A percentile compares a stretch with the other conserved stretches of the same genome.
Evolutionary conservation across 345 rosid species (phyloP).

Genomic region (Bretschneidera sinensis): DNA sequence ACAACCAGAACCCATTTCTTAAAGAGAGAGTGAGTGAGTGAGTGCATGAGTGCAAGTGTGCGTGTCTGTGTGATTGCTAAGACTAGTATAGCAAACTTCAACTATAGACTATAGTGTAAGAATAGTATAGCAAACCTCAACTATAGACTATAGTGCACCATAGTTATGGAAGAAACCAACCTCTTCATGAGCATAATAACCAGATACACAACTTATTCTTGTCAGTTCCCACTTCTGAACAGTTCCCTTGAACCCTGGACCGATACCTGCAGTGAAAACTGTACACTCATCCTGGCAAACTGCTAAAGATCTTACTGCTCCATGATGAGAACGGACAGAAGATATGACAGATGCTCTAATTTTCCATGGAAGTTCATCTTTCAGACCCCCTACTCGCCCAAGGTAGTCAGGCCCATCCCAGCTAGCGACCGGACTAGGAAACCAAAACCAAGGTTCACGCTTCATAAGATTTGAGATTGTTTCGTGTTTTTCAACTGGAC

Average conservation of each 20-base stretch:
- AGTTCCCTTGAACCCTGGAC: constrained; percentile 90
- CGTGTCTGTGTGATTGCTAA: not conserved
- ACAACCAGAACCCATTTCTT: not conserved
- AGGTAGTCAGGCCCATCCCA: constrained; percentile 85
- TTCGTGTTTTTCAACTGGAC: constrained; percentile 31
- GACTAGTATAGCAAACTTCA: not conserved
- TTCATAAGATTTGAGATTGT: constrained; percentile 41
- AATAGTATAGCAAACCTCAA: not conserved
- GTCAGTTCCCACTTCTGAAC: constrained; percentile 91
- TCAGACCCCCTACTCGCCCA: constrained; percentile 63
- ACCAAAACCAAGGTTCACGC: constrained; percentile 89
- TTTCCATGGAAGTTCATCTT: constrained; percentile 91
- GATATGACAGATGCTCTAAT: constrained; percentile 71
- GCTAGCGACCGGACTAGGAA: constrained; percentile 76
- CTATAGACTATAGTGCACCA: not conserved
- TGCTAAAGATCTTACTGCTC: constrained; percentile 78
- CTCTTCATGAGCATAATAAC: constrained; percentile 97
- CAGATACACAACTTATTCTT: constrained; percentile 65
- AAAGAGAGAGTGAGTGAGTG: not conserved
- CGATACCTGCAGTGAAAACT: constrained; percentile 82
- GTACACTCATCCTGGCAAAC: constrained; percentile 78
- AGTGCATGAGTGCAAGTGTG: not conserved
- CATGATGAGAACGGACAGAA: constrained; percentile 77
- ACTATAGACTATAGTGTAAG: too few species aligned
- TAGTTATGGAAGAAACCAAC: constrained; percentile 39